Evolutionary conservation across 2,329 filamentous ascomycete species (phyloP), one percentile per base, ranked within the genome.

Genomic region (Leptographium lundbergii): DNA sequence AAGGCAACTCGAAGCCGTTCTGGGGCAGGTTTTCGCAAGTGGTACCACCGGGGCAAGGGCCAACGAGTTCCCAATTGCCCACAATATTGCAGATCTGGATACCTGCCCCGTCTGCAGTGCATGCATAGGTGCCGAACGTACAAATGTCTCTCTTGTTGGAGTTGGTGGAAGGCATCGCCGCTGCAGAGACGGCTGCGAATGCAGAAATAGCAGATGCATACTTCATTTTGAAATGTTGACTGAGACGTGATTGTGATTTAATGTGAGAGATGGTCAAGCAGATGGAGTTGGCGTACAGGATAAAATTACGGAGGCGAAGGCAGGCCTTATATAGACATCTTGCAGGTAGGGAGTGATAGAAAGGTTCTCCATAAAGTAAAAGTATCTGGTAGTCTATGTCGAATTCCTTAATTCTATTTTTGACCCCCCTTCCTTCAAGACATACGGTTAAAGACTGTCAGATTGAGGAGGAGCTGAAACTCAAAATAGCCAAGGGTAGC

Each of bases 31-130:
- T 17, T 52, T 61, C 51, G 64, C 66, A 68, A 6, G 59, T 9
- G 17, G 64, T 67, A 54, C 61, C 62, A n/a, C 54, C 29, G n/a
- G 64, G 66, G 66, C 66, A 68, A 51, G 59, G 50, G 50, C 66
- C 66, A 27, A 66, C 66, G 6, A 65, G 62, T 61, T 64, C 57
- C 65, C 66, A 68, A 19, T 59, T 22, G 60, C 59, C 60, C 0
- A 47, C 3, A n/a, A 67, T 47, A 63, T 66, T 36, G 62, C 66
- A 68, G 60, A 68, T 61, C 61, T 67, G 60, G 60, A 68, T 67
- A 57, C 64, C 65, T 2, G 59, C 61, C 61, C 60, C 61, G 59
- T 64, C 60, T 36, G 32, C 57, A 24, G 62, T 64, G 64, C 66
- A 68, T 39, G 62, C 61, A 59, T 68, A 68, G 52, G 59, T 65